Evolutionary conservation across 768 basidiomycete species (phyloP), one percentile per base, ranked within the genome.

Genomic region (Kondoa subrosea): DNA sequence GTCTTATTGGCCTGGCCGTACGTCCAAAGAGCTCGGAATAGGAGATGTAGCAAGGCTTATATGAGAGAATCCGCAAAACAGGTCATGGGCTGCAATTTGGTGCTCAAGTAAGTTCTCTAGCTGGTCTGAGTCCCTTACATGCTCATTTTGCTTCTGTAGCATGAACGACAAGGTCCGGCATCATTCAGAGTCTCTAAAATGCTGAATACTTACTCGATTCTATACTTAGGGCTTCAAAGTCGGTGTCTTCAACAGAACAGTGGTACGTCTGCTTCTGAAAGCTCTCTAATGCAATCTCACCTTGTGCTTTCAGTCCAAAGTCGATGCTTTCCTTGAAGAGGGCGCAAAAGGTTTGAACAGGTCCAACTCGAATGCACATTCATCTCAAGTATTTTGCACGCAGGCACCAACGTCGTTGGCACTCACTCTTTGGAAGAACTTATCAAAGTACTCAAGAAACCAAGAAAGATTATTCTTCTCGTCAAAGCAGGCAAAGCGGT

Each of bases 401-500:
- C 72, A 97, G 93, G 92, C 71, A 96, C 92, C 74, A 92, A 92
- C 56, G 81, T 99, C 74, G 85, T 89, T 77, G 95, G 95, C 72
- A 93, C 93, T 66, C 88, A 91, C 81, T 89, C 90, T 66, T 82
- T 96, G 74, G 78, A 91, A 78, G 93, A 97, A 80, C 85, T 99
- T 72, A 82, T 84, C 76, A 76, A 87, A 33, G 93, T 96, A 80
- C 87, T 99, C 80, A 91, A 92, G 83, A 84, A 79, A 68, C 95
- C 95, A 66, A 86, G 95, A 79, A 91, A 95, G 80, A 93, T 97
- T 77, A 85, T 99, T 77, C 86, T 99, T 70, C 89, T 99, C 76
- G 95, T 99, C 79, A 96, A 97, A 82, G 95, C 95, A 70, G 95
- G 95, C 69, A 77, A 83, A 69, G 93, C 95, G 72, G 95, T 99